Conservation (phyloP, 148 eudicot species). For the Vaccinium darrowii region DNA sequence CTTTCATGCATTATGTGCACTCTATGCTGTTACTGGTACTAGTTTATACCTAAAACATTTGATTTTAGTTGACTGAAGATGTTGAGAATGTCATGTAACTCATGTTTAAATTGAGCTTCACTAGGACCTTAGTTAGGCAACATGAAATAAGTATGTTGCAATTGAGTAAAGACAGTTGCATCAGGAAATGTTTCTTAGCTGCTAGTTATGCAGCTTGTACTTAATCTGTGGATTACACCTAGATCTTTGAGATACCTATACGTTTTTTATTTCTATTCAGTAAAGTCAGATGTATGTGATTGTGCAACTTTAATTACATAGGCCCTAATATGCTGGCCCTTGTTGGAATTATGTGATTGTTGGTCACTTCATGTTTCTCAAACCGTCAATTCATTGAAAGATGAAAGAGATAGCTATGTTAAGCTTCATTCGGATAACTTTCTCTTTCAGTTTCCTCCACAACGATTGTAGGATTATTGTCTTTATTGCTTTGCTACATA, state of each 20-base stretch:
- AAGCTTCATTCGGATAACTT: neutral
- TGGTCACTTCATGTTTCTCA: neutral
- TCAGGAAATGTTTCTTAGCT: conserved; percentile 4
- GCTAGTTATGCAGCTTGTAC: neutral
- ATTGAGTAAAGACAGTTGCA: neutral
- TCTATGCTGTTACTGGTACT: conserved; percentile 89
- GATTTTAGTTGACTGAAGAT: neutral
- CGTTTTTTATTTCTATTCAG: neutral
- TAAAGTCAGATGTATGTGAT: neutral
- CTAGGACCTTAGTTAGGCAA: neutral
- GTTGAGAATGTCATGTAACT: neutral
- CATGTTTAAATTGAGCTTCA: neutral
- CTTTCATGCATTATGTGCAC: conserved; percentile 81
- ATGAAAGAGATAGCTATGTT: neutral
- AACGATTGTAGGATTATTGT: neutral
- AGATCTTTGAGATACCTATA: neutral
- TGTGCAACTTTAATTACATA: neutral
- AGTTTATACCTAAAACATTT: conserved; percentile 16
- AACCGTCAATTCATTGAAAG: conserved; percentile 3
- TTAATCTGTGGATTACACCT: conserved; percentile 1
- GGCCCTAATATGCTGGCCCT: neutral
- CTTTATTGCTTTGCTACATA: neutral
- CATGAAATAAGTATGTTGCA: neutral
- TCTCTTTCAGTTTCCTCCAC: conserved; percentile 1
- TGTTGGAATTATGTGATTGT: neutral